Conservation (phyloP, 768 basidiomycete genomes). For the Termitomyces sp. region DNA sequence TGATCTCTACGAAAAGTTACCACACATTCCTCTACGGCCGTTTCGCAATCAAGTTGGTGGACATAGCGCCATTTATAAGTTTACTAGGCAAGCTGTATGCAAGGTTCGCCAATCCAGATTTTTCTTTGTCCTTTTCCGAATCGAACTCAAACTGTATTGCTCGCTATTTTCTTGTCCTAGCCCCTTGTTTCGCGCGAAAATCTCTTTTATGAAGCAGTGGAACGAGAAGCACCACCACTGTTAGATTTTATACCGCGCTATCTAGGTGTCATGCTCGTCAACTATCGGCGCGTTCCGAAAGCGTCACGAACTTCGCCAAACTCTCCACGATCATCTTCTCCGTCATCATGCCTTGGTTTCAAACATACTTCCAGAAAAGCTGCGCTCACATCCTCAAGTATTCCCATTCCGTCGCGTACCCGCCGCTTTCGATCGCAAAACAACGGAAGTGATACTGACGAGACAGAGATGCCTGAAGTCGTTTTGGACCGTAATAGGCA, state of each 20-base stretch:
- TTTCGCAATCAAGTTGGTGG: conserved; percentile 99
- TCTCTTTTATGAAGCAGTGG: conserved; percentile 95
- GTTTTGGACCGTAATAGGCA: conserved; percentile 89
- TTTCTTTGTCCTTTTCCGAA: conserved; percentile 9
- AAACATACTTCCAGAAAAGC: conserved; percentile 21
- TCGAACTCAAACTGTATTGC: conserved; percentile 16
- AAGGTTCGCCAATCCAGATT: conserved; percentile 60
- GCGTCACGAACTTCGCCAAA: conserved; percentile 16
- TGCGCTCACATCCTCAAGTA: conserved; percentile 10
- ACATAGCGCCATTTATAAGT: conserved; percentile 95
- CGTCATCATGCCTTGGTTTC: conserved; percentile 20
- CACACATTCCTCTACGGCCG: conserved; percentile 89
- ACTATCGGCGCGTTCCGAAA: conserved; percentile 77
- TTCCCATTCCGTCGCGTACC: conserved; percentile 13
- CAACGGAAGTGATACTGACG: conserved; percentile 46
- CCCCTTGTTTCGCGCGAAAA: conserved; percentile 97
- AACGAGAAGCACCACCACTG: conserved; percentile 87
- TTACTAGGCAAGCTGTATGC: conserved; percentile 95
- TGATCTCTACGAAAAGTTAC: conserved; percentile 52
- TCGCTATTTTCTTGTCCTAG: conserved; percentile 35
- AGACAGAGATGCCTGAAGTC: conserved; percentile 92
- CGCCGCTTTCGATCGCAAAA: conserved; percentile 18
- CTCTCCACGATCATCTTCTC: conserved; percentile 14
- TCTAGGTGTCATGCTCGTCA: conserved; percentile 97
- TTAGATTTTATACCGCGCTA: conserved; percentile 96